Conservation (phyloP, 495 filamentous ascomycete genomes). For the Amniculicola lignicola region DNA sequence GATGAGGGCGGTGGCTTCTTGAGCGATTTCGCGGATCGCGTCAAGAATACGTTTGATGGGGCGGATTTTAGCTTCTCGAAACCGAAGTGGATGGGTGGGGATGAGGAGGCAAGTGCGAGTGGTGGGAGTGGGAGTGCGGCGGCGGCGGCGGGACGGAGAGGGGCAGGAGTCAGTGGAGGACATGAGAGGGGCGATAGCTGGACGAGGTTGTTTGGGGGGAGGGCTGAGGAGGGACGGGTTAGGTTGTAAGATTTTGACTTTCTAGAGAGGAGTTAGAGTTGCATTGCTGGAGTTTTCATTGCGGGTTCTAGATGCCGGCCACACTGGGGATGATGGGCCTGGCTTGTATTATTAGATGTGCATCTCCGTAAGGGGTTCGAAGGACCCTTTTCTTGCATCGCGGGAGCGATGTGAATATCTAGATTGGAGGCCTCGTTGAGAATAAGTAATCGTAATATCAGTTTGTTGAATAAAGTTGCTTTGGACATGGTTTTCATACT, state of each 20-base stretch:
- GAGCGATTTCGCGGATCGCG: constrained; percentile 73
- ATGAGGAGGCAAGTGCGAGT: constrained; percentile 36
- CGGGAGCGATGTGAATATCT: no score
- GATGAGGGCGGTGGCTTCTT: constrained; percentile 74
- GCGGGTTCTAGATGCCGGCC: no score
- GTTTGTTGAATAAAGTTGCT: no score
- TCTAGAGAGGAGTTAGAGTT: no score
- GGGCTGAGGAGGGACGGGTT: constrained; percentile 38
- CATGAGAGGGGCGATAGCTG: constrained; percentile 30
- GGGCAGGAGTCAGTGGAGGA: constrained; percentile 43
- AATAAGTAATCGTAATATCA: no score
- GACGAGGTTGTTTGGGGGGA: constrained; percentile 55
- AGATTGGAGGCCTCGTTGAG: no score
- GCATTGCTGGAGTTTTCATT: no score
- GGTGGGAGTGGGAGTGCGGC: constrained; percentile 1
- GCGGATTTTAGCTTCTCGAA: constrained; percentile 78
- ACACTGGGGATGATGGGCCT: no score
- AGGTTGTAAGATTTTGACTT: constrained; percentile 16
- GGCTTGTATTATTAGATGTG: no score
- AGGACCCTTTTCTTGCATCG: no score
- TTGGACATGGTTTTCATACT: no score
- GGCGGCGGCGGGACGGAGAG: constrained; percentile 31
- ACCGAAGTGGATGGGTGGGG: constrained; percentile 80
- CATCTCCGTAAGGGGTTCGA: no score
- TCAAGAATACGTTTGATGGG: constrained; percentile 88